Evolutionary conservation across 2,329 filamentous ascomycete genomes (phyloP).

Genomic region (Dothiorella sarmentorum): DNA sequence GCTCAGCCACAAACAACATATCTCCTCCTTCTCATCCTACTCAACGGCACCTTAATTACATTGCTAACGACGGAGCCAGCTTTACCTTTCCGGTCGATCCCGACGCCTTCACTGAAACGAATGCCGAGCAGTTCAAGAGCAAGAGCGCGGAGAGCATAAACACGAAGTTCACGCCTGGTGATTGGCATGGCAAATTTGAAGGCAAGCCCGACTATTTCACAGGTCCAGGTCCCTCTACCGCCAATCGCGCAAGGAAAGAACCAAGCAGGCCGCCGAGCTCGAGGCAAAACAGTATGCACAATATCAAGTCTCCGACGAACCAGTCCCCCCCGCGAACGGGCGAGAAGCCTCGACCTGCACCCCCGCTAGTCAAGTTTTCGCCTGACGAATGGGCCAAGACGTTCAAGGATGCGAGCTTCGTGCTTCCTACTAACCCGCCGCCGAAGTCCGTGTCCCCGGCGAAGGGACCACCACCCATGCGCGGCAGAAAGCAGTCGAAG

Average conservation of each 20-base stretch:
- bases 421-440: slow-evolving; percentile 20
- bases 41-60: neutral
- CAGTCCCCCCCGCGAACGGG: too few species aligned
- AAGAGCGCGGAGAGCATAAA: slow-evolving; percentile 49
- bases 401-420: slow-evolving; percentile 44
- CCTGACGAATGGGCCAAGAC: slow-evolving; percentile 42
- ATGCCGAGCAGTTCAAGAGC: slow-evolving; percentile 37
- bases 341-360: too few species aligned
- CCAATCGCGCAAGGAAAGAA: slow-evolving; percentile 23
- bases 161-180: slow-evolving; percentile 46
- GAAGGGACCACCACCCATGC: slow-evolving; percentile 8
- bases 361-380: slow-evolving; percentile 37
- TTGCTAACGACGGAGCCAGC: slow-evolving; percentile 16
- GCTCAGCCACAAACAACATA: neutral
- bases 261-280: slow-evolving; percentile 10
- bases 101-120: slow-evolving; percentile 20
- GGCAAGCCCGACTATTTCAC: slow-evolving; percentile 44
- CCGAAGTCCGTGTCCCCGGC: slow-evolving; percentile 23
- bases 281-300: slow-evolving; percentile 31
- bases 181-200: slow-evolving; percentile 46
- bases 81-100: slow-evolving; percentile 19
- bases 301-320: slow-evolving; percentile 28
- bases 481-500: slow-evolving; percentile 11
- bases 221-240: slow-evolving; percentile 22
- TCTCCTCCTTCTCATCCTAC: neutral